phyloP scores from a whole-genome alignment of 345 rosid genomes.

The Aquilaria sinensis region DNA sequence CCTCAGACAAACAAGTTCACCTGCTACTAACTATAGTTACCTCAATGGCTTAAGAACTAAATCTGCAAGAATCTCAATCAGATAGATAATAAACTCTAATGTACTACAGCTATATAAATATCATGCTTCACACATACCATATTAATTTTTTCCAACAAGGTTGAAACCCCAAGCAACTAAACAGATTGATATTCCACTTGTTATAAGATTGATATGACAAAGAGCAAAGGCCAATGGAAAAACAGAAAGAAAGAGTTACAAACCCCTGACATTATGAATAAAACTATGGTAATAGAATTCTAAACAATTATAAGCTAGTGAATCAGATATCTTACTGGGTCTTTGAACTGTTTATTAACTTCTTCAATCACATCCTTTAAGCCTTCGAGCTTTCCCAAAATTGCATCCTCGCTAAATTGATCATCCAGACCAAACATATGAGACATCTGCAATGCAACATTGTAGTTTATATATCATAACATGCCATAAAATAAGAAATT shows the following conservation, averaged over 20 bases:
- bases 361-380: conserved; percentile 97
- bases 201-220: neutral
- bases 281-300: too few species aligned
- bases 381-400: conserved; percentile 95
- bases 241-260: neutral
- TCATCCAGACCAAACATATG: conserved; percentile 83
- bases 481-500: neutral
- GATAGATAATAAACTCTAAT: too few species aligned
- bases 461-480: conserved; percentile 1
- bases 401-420: conserved; percentile 95
- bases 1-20: too few species aligned
- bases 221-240: neutral
- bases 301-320: neutral
- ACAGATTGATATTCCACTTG: too few species aligned
- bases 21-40: too few species aligned
- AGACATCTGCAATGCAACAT: conserved; percentile 57
- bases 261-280: too few species aligned
- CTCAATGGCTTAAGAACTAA: too few species aligned
- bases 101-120: too few species aligned
- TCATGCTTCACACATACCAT: too few species aligned
- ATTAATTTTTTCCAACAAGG: too few species aligned
- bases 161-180: too few species aligned
- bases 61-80: too few species aligned
- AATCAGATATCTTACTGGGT: conserved; percentile 58
- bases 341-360: conserved; percentile 93